Base-by-base conservation (phyloP, 2,329 filamentous ascomycete genomes). In the Trichoderma afroharzianum region DNA sequence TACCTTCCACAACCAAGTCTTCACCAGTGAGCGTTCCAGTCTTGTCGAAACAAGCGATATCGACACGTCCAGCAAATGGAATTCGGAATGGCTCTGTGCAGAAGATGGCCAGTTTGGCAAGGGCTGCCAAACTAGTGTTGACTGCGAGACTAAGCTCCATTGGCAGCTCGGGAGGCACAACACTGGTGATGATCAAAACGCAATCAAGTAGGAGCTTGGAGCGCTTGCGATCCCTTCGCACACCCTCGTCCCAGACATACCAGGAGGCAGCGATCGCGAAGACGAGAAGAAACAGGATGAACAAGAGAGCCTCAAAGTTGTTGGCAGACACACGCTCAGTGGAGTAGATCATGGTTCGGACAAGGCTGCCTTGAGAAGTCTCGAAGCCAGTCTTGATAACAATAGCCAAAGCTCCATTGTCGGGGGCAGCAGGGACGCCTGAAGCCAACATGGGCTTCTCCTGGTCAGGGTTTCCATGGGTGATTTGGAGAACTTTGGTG, bases 341-440 rank as follows among this genome's bases (percentile, higher is more conserved):
- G 1, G 97, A 98, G 85, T 97, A 99, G 78, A 99, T 99, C 96
- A 99, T 99, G 76, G 96, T 99, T 74, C 96, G 93, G 73, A 99
- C 96, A 72, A 99, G 88, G 82, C 94, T 98, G 74, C 96, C 96
- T 83, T 99, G 97, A 71, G 95, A 98, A 12, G 96, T 99, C 83
- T 99, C 97, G 78, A 99, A 99, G 14, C 96, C 96, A 68, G 96
- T 99, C 88, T 98, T 98, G 78, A 95, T 92, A 59, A 99, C 94
- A 74, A 99, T 89, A 73, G 95, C 96, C 86, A 98, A 89, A 43
- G 95, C 96, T 68, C 96, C 96, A 77, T 96, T 93, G 81, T 99
- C 96, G 0, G 97, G 96, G 43, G 96, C 92, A n/a, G 89, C 78
- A 18, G 92, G 90, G 14, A 98, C 92, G 69, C 93, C 93, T 61